phyloP scores from a whole-genome alignment of 139 green algal species.

The Raphidocelis subcapitata region DNA sequence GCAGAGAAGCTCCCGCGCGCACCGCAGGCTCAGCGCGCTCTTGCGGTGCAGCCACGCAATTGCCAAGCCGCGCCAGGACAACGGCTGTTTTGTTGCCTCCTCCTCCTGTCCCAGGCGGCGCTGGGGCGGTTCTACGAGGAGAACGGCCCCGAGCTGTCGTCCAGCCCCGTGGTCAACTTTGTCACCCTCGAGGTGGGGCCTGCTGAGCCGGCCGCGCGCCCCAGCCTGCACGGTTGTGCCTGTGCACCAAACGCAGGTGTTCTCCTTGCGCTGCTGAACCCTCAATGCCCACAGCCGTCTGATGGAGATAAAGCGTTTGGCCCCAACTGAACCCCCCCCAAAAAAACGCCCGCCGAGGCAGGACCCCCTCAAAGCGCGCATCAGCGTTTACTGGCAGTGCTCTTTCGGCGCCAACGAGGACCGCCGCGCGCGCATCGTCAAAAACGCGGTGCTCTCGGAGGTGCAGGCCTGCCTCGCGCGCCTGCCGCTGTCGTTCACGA shows the following conservation, averaged over 20 bases:
- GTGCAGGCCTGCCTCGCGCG: conserved; percentile 13
- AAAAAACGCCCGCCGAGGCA: no score
- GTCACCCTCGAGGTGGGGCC: not conserved
- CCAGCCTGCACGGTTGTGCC: not conserved
- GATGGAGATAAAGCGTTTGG: not conserved
- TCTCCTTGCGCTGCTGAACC: not conserved
- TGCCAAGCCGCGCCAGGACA: not conserved
- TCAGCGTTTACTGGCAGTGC: not conserved
- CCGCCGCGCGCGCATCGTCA: conserved; percentile 9
- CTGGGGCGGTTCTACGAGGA: conserved; percentile 18
- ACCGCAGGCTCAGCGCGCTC: no score
- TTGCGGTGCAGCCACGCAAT: no score
- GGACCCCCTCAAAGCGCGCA: not conserved
- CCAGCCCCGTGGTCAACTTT: conserved; percentile 17
- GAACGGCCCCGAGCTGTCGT: conserved; percentile 22
- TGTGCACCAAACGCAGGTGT: not conserved
- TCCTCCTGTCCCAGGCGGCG: not conserved
- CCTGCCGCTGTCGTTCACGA: not conserved
- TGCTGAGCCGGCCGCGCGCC: not conserved
- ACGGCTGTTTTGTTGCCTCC: not conserved
- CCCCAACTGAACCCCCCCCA: no score
- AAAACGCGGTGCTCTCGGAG: conserved; percentile 12
- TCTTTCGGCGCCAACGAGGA: conserved; percentile 7
- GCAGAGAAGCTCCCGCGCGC: no score
- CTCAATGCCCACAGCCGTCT: not conserved